Evolutionary conservation across 2,329 filamentous ascomycete species (phyloP).

Genomic region (Colletotrichum sansevieriae): DNA sequence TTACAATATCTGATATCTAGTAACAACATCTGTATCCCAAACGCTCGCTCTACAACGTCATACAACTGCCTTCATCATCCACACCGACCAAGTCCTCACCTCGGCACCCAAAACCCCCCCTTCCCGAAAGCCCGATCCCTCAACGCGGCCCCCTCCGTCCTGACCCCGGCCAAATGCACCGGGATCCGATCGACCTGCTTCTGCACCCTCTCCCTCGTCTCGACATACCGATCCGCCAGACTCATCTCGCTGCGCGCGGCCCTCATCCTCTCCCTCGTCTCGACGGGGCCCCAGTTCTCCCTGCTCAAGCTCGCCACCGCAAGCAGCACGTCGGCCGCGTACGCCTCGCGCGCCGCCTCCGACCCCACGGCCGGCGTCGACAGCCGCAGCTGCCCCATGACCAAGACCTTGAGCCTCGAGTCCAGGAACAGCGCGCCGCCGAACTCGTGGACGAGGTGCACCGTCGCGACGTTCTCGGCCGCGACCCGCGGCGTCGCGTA

Average conservation of each 20-base stretch:
- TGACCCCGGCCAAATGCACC: constrained; percentile 69
- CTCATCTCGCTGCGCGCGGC: constrained; percentile 57
- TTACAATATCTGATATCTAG: no score
- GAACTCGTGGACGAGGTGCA: constrained; percentile 68
- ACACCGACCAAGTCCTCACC: constrained; percentile 43
- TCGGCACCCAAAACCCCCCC: constrained; percentile 63
- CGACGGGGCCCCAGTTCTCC: constrained; percentile 58
- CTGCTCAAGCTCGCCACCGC: constrained; percentile 61
- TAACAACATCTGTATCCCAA: neutral
- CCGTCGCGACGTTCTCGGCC: constrained; percentile 62
- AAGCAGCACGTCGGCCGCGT: constrained; percentile 57
- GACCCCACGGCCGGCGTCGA: constrained; percentile 39
- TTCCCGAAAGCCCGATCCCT: constrained; percentile 64
- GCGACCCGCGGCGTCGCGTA: constrained; percentile 61
- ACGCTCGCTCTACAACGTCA: neutral
- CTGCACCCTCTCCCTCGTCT: constrained; percentile 63
- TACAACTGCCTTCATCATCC: neutral
- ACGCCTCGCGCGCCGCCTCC: constrained; percentile 48
- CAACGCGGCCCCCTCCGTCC: constrained; percentile 61
- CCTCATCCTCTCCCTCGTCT: constrained; percentile 54
- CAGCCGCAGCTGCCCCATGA: constrained; percentile 71
- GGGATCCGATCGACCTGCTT: constrained; percentile 69
- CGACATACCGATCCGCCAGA: constrained; percentile 60
- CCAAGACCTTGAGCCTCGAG: constrained; percentile 62
- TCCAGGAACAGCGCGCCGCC: constrained; percentile 56